A percentile compares a stretch with the other conserved stretches of the same genome.
Conservation (phyloP, 2,329 filamentous ascomycete species). For the Talaromyces sp. region DNA sequence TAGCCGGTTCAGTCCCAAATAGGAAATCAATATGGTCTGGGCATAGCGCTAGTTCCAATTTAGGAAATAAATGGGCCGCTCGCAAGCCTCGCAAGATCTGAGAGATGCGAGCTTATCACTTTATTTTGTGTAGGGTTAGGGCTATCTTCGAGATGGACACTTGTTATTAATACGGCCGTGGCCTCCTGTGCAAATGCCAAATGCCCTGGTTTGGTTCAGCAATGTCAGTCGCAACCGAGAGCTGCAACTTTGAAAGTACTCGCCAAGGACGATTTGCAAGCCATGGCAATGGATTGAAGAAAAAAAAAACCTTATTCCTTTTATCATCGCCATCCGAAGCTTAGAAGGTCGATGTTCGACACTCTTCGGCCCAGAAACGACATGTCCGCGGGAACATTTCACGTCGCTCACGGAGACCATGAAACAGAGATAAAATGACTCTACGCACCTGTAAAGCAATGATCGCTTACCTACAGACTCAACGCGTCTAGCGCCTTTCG, state of each 20-base stretch:
- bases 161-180: background rate
- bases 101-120: background rate
- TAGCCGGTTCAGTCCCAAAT: background rate
- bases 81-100: constrained; percentile 13
- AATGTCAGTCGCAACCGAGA: too few species aligned
- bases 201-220: too few species aligned
- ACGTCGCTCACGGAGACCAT: too few species aligned
- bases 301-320: background rate
- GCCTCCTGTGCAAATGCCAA: too few species aligned
- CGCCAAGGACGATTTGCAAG: background rate
- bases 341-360: background rate
- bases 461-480: too few species aligned
- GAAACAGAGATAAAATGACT: too few species aligned
- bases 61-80: background rate
- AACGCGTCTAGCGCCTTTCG: too few species aligned
- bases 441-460: too few species aligned
- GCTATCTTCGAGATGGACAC: background rate
- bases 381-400: too few species aligned
- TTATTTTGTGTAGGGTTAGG: too few species aligned
- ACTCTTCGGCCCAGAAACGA: too few species aligned
- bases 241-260: background rate
- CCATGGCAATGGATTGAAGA: too few species aligned
- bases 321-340: background rate
- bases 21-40: background rate
- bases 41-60: background rate